Conservation (phyloP, 202 grass and related monocot genomes). For the Cymbopogon flexuosus region DNA sequence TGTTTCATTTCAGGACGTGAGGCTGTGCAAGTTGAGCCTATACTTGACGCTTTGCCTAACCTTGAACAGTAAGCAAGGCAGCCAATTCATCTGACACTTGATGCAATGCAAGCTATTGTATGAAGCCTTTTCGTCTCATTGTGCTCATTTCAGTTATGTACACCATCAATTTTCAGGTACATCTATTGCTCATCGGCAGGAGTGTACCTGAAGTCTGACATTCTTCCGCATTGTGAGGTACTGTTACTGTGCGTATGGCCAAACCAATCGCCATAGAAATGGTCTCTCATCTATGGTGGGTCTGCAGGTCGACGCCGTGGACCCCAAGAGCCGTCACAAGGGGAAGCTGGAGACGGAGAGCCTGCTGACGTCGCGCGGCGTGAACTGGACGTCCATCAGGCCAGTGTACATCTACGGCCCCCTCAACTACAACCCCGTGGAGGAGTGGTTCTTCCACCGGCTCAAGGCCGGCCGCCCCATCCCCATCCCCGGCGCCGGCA, state of each 20-base stretch:
- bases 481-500: constrained; percentile 65
- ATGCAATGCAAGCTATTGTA: neutral
- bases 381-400: constrained; percentile 91
- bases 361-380: constrained; percentile 52
- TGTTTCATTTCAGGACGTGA: constrained; percentile 63
- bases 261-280: too few relatives aligned
- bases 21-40: constrained; percentile 64
- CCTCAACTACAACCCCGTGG: constrained; percentile 96
- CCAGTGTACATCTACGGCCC: constrained; percentile 97
- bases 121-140: neutral
- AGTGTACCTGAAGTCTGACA: constrained; percentile 90
- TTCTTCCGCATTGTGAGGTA: constrained; percentile 86
- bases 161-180: constrained; percentile 44
- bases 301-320: constrained; percentile 85
- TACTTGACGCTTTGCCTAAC: constrained; percentile 80
- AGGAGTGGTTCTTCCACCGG: constrained; percentile 99
- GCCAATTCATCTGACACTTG: neutral
- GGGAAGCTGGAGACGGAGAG: constrained; percentile 98
- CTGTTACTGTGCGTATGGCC: too few relatives aligned
- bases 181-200: constrained; percentile 97
- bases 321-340: constrained; percentile 97
- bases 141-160: constrained; percentile 20
- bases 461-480: constrained; percentile 82
- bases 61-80: constrained; percentile 73
- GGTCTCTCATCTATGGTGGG: too few relatives aligned